A percentile compares a stretch with the other conserved stretches of the same genome.
These are phyloP conservation scores for Penicillium sp. DNA, from an alignment of 2,329 filamentous ascomycete species.

Conservation along the genomic window DNA sequence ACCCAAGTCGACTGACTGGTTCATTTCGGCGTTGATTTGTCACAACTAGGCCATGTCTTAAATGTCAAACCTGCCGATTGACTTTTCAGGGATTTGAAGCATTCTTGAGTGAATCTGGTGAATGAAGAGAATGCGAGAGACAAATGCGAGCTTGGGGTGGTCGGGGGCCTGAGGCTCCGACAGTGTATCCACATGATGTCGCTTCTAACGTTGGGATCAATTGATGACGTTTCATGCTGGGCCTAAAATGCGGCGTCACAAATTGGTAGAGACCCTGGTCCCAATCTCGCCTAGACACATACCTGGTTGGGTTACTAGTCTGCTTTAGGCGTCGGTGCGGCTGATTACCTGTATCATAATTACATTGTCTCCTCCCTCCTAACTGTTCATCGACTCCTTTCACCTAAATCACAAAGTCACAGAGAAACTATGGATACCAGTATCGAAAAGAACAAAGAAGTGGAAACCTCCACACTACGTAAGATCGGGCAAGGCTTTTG, in stretches of 20 bases:
- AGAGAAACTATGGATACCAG: neutral
- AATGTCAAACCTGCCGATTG: neutral
- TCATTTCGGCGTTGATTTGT: conserved; percentile 19
- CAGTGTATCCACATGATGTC: too few species aligned
- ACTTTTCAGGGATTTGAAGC: neutral
- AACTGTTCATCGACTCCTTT: neutral
- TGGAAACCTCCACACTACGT: neutral
- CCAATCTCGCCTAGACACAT: neutral
- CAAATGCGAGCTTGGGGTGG: too few species aligned
- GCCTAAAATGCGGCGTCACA: too few species aligned
- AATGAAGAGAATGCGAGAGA: too few species aligned
- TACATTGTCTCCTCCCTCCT: too few species aligned
- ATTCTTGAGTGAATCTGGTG: too few species aligned
- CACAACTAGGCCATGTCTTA: neutral
- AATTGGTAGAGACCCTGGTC: neutral
- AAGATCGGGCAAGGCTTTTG: conserved; percentile 33
- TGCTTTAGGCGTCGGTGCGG: neutral
- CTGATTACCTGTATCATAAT: neutral
- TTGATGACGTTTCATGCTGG: too few species aligned
- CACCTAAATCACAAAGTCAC: neutral
- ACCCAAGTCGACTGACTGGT: conserved; percentile 23
- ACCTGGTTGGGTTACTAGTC: neutral
- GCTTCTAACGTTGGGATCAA: too few species aligned
- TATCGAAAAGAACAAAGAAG: neutral
- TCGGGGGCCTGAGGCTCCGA: too few species aligned